Evolutionary conservation across 2,329 filamentous ascomycete genomes (phyloP), one percentile per base, ranked within the genome.

Genomic region (Geosmithia morbida): DNA sequence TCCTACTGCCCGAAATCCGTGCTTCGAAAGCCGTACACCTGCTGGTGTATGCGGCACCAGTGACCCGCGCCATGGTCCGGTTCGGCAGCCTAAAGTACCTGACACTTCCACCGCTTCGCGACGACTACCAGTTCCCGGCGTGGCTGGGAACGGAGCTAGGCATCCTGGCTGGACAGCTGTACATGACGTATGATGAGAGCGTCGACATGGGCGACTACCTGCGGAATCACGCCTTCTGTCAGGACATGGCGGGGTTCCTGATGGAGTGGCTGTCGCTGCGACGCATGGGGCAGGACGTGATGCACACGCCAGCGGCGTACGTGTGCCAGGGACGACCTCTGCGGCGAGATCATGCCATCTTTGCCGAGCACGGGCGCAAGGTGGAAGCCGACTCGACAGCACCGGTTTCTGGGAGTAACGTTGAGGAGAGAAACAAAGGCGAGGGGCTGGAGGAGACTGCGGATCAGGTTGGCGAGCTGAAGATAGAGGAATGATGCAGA

Each of bases 131-230:
- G 2, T 57, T 70, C 0, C 77, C 80, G 0, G 17, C 48, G 0
- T 81, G 75, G 75, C 60, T 84, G 0, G 63, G 57, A 0, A 65
- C 76, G 1, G 75, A 85, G 52, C 55, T 85, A 0, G 79, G 79
- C 0, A 65, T 84, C 4, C 66, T 82, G 44, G 65, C 75, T 0
- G 81, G 80, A 0, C 66, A 79, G 0, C 63, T 85, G 0, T 83
- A 84, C 53, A 71, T 81, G 48, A 64, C 70, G 0, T 75, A 62
- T 54, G 50, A 60, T 0, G 75, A 81, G 45, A 68, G 33, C 33
- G 33, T 37, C 6, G 14, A 37, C 6, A 37, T 11, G 33, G 14
- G 33, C 6, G 14, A 37, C 4, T 42, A 13, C n/a, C 2, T 11
- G 14, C 41, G 2, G 10, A 3, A 13, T 4, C 2, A 20, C 3